A percentile compares a stretch with the other conserved stretches of the same genome.
These are phyloP conservation scores for Malus hybrid DNA, from an alignment of 331 rosid genomes.

Conservation along the genomic window DNA sequence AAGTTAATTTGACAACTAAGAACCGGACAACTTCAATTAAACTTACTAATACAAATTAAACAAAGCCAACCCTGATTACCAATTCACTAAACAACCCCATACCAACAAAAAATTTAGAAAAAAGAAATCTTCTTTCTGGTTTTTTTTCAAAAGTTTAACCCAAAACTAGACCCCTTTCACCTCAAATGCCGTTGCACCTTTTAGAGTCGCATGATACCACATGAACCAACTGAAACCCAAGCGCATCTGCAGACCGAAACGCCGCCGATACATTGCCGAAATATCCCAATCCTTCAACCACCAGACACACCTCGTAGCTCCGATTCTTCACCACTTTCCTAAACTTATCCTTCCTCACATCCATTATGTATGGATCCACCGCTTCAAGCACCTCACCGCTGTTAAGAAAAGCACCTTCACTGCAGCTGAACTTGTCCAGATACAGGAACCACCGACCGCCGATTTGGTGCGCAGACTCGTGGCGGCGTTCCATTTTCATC, in stretches of 20 bases:
- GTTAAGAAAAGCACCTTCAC: constrained; percentile 25
- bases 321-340: constrained; percentile 52
- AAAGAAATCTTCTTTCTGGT: neutral
- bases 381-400: constrained; percentile 65
- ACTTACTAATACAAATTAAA: neutral
- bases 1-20: neutral
- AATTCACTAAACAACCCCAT: neutral
- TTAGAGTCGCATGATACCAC: constrained; percentile 78
- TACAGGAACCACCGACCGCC: constrained; percentile 70
- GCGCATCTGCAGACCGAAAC: constrained; percentile 87
- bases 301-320: constrained; percentile 81
- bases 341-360: constrained; percentile 57
- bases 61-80: neutral
- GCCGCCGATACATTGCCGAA: constrained; percentile 83
- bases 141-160: neutral
- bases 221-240: constrained; percentile 85
- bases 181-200: constrained; percentile 78
- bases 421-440: constrained; percentile 46
- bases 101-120: neutral
- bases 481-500: constrained; percentile 81
- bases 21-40: neutral
- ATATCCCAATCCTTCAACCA: constrained; percentile 79
- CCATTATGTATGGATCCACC: constrained; percentile 46
- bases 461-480: neutral
- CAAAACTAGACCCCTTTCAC: constrained; percentile 46